These are phyloP conservation scores for Hyaloscypha variabilis DNA, from an alignment of 495 filamentous ascomycete species.

Conservation along the genomic window DNA sequence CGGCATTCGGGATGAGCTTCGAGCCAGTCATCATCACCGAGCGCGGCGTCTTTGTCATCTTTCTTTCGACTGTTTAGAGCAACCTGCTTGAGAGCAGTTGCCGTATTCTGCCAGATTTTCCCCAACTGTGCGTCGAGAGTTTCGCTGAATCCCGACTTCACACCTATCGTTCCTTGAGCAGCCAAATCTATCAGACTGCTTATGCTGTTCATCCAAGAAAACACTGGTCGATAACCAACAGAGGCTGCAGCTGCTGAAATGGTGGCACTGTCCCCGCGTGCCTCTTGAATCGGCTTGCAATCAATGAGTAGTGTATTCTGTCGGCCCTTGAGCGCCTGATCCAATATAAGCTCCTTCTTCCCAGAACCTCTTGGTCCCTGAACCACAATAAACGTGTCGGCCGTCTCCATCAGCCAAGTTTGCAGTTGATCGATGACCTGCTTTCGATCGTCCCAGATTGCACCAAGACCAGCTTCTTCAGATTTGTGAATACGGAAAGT, in stretches of 20 bases:
- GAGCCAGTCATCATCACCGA: constrained; percentile 72
- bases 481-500: constrained; percentile 52
- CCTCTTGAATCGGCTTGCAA: constrained; percentile 92
- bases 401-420: constrained; percentile 84
- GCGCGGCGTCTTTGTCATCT: constrained; percentile 68
- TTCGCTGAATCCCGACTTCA: constrained; percentile 94
- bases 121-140: constrained; percentile 87
- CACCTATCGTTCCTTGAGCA: constrained; percentile 89
- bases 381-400: constrained; percentile 91
- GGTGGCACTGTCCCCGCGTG: constrained; percentile 84
- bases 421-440: constrained; percentile 77
- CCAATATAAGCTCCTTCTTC: constrained; percentile 83
- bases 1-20: constrained; percentile 85
- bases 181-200: constrained; percentile 91
- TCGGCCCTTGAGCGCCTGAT: constrained; percentile 77
- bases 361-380: constrained; percentile 92
- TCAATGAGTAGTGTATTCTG: constrained; percentile 86
- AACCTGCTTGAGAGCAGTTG: constrained; percentile 75
- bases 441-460: constrained; percentile 87
- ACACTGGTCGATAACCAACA: constrained; percentile 92
- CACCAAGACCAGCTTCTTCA: constrained; percentile 72
- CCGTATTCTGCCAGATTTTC: constrained; percentile 90
- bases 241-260: constrained; percentile 79
- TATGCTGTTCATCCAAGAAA: constrained; percentile 94
- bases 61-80: constrained; percentile 70